Base-by-base conservation (phyloP, 345 rosid species). In the Populus alba region DNA sequence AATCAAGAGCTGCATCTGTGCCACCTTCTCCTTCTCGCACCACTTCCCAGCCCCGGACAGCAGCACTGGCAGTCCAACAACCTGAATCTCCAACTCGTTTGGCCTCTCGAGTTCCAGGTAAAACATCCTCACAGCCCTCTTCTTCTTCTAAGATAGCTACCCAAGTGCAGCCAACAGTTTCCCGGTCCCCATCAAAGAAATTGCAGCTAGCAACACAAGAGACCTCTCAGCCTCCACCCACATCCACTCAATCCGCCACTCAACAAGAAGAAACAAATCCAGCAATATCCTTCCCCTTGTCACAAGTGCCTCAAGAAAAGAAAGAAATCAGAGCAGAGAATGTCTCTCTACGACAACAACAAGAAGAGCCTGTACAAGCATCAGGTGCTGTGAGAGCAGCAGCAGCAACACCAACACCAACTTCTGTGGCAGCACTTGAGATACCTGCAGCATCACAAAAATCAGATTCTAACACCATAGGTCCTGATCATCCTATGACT, bases 111-210 rank as follows among this genome's bases (percentile, higher is more conserved):
- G 75, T 70, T 69, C 43, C 70, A 65, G 81, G 72, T 51, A 81
- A 73, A 87, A 71, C 72, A 74, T 43, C 79, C 8, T 4, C 77
- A 43, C 73, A 22, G 66, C 72, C 77, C 67, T 74, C 83, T 65
- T 84, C 91, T 69, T 86, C 85, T 23, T 77, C 89, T 47, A 83
- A 33, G 37, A 77, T 10, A 70, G 71, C 75, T 17, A 43, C 67
- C 16, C 75, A 78, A 74, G 61, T 17, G 71, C 81, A 9, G 53
- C 70, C 80, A 77, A 68, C 77, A 80, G 66, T 70, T 59, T 35
- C 85, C 43, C 73, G 43, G 78, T 70, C 78, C 38, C 38, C 85
- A 11, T 55, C 74, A 17, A 88, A 79, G 76, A 83, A 63, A 78
- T 35, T 31, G 5, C 80, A 76, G 45, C 66, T 74, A 38, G 18